Conservation (phyloP, 164 flowering plant species). For the Euptelea pleiosperma region DNA sequence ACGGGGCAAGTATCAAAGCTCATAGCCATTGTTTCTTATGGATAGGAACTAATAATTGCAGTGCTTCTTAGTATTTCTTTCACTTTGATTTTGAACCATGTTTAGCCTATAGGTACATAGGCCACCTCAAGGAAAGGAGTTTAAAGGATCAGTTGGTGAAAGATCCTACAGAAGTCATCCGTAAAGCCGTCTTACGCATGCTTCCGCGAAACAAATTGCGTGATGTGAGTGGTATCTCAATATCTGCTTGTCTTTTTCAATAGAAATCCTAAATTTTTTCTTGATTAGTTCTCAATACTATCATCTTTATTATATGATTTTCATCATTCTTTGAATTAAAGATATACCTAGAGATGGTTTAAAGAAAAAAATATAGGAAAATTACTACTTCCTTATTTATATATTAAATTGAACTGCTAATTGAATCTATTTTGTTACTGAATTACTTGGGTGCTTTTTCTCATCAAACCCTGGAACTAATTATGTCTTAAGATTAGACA, state of each 20-base stretch:
- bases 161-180: constrained; percentile 95
- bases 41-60: background rate
- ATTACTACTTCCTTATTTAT: too few species aligned
- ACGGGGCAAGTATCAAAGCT: constrained; percentile 67
- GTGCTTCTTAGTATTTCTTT: constrained; percentile 4
- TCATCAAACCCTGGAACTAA: too few species aligned
- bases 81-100: constrained; percentile 6
- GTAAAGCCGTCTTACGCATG: constrained; percentile 93
- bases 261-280: background rate
- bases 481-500: too few species aligned
- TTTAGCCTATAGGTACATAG: constrained; percentile 56
- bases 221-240: constrained; percentile 53
- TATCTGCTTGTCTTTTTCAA: background rate
- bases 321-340: background rate
- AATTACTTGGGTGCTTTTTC: too few species aligned
- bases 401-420: too few species aligned
- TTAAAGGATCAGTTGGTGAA: constrained; percentile 84
- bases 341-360: background rate
- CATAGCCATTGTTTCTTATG: constrained; percentile 1
- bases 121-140: constrained; percentile 85
- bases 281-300: background rate
- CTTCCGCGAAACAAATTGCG: constrained; percentile 94
- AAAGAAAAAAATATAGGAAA: too few species aligned
- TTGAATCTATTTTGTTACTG: too few species aligned
- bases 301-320: background rate